phyloP scores from a whole-genome alignment of 352 stramenopile species.

The Nothophytophthora sp. region DNA sequence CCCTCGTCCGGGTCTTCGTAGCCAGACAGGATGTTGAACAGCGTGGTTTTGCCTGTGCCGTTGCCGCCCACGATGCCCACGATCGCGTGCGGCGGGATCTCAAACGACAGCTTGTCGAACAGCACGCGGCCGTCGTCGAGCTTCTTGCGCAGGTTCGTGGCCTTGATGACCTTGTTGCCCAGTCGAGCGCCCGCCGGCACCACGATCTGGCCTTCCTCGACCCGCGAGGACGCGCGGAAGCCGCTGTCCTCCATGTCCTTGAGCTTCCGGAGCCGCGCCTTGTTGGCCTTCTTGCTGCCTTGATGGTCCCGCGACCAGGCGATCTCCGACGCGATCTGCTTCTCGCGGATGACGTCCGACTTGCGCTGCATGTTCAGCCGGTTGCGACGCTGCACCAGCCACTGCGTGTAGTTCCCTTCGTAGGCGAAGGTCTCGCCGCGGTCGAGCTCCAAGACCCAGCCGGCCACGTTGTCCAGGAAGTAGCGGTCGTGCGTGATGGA shows the following conservation, averaged over 20 bases:
- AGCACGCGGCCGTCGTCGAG: slow-evolving; percentile 80
- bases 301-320: slow-evolving; percentile 93
- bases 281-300: slow-evolving; percentile 87
- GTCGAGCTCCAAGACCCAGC: slow-evolving; percentile 98
- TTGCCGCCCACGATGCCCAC: slow-evolving; percentile 99
- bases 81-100: slow-evolving; percentile 94
- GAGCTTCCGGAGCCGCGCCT: slow-evolving; percentile 93
- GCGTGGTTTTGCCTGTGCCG: slow-evolving; percentile 96
- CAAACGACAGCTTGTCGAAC: slow-evolving; percentile 95
- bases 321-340: slow-evolving; percentile 93
- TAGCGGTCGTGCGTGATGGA: slow-evolving; percentile 99
- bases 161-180: slow-evolving; percentile 92
- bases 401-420: slow-evolving; percentile 98
- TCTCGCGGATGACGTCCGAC: slow-evolving; percentile 86
- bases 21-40: slow-evolving; percentile 96
- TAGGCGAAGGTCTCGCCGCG: slow-evolving; percentile 96
- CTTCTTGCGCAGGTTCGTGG: slow-evolving; percentile 73
- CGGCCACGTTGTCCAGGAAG: slow-evolving; percentile 98
- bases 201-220: slow-evolving; percentile 88
- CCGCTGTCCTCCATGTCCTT: slow-evolving; percentile 87
- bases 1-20: slow-evolving; percentile 88
- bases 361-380: slow-evolving; percentile 96
- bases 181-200: slow-evolving; percentile 93
- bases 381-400: slow-evolving; percentile 95
- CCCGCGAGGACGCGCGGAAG: slow-evolving; percentile 45